Base-by-base conservation (phyloP, 139 green algal genomes). In the Haematococcus lacustris region DNA sequence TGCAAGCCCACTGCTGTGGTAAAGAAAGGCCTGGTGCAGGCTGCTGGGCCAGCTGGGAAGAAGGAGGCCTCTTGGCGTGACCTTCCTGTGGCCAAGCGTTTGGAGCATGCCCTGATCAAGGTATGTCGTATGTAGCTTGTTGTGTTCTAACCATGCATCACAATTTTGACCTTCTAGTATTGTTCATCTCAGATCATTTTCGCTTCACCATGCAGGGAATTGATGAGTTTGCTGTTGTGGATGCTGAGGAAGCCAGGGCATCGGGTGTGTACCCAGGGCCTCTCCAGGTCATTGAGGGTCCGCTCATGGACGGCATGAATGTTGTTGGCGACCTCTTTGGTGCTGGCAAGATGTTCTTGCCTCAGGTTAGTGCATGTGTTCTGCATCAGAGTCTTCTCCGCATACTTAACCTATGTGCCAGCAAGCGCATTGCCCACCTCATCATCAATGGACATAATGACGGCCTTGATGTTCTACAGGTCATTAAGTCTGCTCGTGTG, bases 271-370 rank as follows among this genome's bases (percentile, higher is more conserved):
- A 96, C 73, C 71, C 76, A 0, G n/a, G 43, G 64, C 92, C 94
- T 23, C 83, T 98, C 38, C 73, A 93, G 30, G 94, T 99, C 67
- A 99, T 99, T 68, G 95, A 99, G 87, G 91, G 91, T 0, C 95
- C 95, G 1, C 87, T 99, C 7, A 99, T 99, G 95, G 93, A 97
- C 65, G 95, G 95, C 79, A 99, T 99, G 95, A 99, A 98, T 66
- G 88, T 97, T 0, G 95, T 99, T 17, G 95, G 95, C 38, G 95
- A 99, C 83, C 82, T 98, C 21, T 99, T 99, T 68, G 95, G 95
- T 40, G 89, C 94, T 21, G 95, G 95, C 66, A 98, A 98, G 87
- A 97, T 99, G 92, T 99, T 99, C 80, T 80, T 99, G 74, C 95
- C 95, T 0, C 92, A 97, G 86, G 87, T 85, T 47, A 32, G 75